phyloP scores from a whole-genome alignment of 1,284 basidiomycete species.

The Tetrapyrgos nigripes region DNA sequence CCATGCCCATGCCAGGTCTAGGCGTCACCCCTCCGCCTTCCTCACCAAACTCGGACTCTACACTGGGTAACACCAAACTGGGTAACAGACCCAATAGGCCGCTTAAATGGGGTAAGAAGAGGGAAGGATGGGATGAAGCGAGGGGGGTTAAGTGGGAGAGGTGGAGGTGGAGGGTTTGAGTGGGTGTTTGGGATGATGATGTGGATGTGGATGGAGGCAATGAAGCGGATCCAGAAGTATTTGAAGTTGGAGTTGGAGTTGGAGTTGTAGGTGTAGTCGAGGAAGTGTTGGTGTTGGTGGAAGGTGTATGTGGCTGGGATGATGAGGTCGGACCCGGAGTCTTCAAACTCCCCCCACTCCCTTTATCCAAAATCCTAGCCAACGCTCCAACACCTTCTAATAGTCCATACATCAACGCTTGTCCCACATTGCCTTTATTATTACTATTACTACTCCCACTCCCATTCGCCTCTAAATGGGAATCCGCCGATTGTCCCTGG shows the following conservation, averaged over 20 bases:
- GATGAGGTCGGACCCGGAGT: not conserved
- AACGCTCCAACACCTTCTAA: not conserved
- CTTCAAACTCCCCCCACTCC: not conserved
- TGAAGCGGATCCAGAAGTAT: not conserved
- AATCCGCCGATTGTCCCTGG: too few species aligned
- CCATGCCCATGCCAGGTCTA: too few species aligned
- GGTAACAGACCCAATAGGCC: constrained; percentile 7
- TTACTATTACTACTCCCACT: too few species aligned
- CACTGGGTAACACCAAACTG: not conserved
- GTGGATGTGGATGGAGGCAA: not conserved
- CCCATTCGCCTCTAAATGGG: not conserved
- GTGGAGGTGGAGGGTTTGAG: not conserved
- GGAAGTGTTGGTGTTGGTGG: too few species aligned
- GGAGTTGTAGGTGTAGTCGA: constrained; percentile 6
- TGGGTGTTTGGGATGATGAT: not conserved
- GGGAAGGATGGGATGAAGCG: constrained; percentile 9
- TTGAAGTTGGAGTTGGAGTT: not conserved
- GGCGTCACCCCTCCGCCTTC: not conserved
- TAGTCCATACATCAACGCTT: not conserved
- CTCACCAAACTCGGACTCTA: too few species aligned
- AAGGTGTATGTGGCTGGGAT: too few species aligned
- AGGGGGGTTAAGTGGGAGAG: constrained; percentile 11
- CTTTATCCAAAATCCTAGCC: not conserved
- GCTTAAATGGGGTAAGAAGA: constrained; percentile 11
- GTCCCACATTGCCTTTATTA: not conserved